Base-by-base conservation (phyloP, 306 rosid genomes). In the Potentilla sterilis region DNA sequence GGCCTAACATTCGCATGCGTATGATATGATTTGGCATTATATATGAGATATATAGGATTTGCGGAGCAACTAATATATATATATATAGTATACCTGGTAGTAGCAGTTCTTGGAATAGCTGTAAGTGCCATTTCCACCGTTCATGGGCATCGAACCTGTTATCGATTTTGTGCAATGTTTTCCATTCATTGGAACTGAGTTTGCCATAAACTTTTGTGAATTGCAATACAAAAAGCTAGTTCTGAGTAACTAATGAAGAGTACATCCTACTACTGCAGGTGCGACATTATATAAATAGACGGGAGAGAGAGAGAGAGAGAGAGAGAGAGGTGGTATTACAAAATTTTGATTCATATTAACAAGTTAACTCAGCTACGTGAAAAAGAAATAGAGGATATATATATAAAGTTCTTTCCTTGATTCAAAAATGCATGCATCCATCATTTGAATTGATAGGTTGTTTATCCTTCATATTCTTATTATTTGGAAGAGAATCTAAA, bases 41-140 rank as follows among this genome's bases (percentile, higher is more conserved):
- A 43, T 49, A 52, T 21, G 59, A 70, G 48, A 44, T 3, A 10
- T 44, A 9, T 34, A 47, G 19, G 52, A 4, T 4, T 47, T 14
- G 4, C 18, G 52, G 52, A 47, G 52, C 18, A 47, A 19, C 52
- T 47, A 47, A 6, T 9, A n/a, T n/a, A n/a, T n/a, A n/a, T n/a
- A n/a, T n/a, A n/a, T n/a, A 9, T 10, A 11, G 48, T 11, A 21
- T 64, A 87, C 89, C 91, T 87, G 89, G 78, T 52, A 77, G 76
- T n/a, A 65, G 48, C 89, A 85, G 48, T 83, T 85, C 73, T 79
- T 81, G 76, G 77, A 70, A 79, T 83, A 85, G 86, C 91, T 85
- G 75, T 67, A 57, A 22, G 55, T 70, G 42, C 86, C 89, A 63
- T 48, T 57, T 14, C 91, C 91, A 34, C 85, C 89, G 66, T 80